Percentiles rank a stretch among this genome's conserved stretches.
Conservation (phyloP, 176 grass and related monocot species). For the Thinopyrum elongatum region DNA sequence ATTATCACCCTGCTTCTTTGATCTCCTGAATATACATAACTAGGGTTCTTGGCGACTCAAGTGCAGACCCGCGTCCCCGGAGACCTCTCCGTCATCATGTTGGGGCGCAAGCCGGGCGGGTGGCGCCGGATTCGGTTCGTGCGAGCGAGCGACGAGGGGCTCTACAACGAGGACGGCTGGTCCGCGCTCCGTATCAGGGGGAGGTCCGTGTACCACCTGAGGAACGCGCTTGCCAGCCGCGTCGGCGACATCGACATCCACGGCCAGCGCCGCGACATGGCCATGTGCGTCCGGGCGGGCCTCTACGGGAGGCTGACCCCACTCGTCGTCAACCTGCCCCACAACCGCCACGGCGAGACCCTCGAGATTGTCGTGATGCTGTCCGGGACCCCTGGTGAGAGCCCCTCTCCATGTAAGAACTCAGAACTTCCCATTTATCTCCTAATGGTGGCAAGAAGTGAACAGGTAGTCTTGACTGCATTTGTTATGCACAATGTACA, state of each 20-base stretch:
- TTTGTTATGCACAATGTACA: background rate
- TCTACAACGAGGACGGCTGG: background rate
- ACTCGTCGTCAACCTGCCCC: constrained; percentile 20
- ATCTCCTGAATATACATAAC: background rate
- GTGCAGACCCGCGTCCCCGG: background rate
- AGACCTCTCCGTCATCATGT: background rate
- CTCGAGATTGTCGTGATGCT: background rate
- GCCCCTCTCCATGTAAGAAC: background rate
- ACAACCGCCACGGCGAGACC: background rate
- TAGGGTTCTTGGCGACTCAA: background rate
- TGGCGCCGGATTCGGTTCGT: background rate
- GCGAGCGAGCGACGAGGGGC: background rate
- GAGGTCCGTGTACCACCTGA: background rate
- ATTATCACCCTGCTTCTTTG: background rate
- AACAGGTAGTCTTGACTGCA: background rate
- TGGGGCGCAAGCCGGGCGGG: background rate
- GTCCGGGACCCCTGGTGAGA: background rate
- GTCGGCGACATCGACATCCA: background rate
- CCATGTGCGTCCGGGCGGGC: constrained; percentile 7
- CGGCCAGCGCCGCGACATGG: background rate
- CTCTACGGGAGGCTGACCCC: constrained; percentile 14
- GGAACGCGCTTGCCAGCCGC: background rate
- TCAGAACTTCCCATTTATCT: background rate
- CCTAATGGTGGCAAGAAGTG: background rate
- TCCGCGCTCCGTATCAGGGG: background rate